Conservation (phyloP, 2,329 filamentous ascomycete genomes). For the Fusarium sp. region DNA sequence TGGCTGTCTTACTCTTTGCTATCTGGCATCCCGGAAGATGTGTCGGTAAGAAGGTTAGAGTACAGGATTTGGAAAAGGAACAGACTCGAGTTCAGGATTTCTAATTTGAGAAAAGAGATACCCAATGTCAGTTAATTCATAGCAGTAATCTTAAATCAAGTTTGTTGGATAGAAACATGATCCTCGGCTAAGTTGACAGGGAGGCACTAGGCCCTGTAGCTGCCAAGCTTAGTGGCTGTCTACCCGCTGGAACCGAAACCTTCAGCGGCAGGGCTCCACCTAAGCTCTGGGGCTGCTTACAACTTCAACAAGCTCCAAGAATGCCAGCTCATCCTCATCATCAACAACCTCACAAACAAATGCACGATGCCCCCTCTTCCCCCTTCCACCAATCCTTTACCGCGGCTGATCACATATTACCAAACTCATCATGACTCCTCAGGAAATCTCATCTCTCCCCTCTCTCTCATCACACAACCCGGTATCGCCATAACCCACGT, state of each 20-base stretch:
- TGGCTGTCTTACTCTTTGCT: constrained; percentile 56
- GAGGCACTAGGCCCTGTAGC: background rate
- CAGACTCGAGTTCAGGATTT: constrained; percentile 12
- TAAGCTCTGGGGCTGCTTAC: background rate
- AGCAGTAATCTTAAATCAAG: background rate
- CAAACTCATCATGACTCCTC: constrained; percentile 61
- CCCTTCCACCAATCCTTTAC: constrained; percentile 44
- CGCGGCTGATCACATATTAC: constrained; percentile 61
- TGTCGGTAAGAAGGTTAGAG: constrained; percentile 38
- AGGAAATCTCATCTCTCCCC: constrained; percentile 59
- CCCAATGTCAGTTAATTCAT: background rate
- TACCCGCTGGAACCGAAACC: constrained; percentile 5
- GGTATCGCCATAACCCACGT: constrained; percentile 74
- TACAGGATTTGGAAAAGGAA: constrained; percentile 31
- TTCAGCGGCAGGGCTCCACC: constrained; percentile 8
- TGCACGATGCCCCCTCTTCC: constrained; percentile 45
- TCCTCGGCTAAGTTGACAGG: background rate
- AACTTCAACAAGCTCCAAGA: background rate
- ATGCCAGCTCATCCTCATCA: background rate
- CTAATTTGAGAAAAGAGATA: constrained; percentile 10
- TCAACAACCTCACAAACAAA: background rate
- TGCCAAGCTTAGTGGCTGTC: constrained; percentile 15
- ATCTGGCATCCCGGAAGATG: constrained; percentile 44
- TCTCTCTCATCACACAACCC: constrained; percentile 59
- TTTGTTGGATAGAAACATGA: background rate